A percentile compares a stretch with the other conserved stretches of the same genome.
phyloP scores from a whole-genome alignment of 176 grass and related monocot species.

The Lolium perenne region DNA sequence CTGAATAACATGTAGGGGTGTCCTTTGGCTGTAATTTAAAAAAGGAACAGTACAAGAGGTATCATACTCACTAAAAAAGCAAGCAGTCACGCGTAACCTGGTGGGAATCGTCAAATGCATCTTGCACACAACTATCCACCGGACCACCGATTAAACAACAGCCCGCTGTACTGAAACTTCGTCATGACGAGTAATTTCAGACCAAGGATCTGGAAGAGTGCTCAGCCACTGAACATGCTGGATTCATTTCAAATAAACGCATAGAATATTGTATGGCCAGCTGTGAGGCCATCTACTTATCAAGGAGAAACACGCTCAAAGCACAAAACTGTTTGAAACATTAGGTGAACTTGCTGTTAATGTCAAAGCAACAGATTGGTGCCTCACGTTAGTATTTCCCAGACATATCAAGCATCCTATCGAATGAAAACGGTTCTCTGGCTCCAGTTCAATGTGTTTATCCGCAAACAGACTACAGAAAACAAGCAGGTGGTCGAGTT shows the following conservation, averaged over 20 bases:
- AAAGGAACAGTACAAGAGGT: background rate
- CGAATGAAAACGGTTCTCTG: too few species aligned
- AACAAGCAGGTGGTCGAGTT: too few species aligned
- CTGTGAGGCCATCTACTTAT: background rate
- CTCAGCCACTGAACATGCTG: slow-evolving; percentile 10
- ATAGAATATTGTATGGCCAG: slow-evolving; percentile 22
- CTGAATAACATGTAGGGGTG: slow-evolving; percentile 13
- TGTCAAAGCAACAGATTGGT: slow-evolving; percentile 1
- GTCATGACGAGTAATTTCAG: slow-evolving; percentile 22
- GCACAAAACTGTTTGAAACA: background rate
- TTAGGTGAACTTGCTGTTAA: background rate
- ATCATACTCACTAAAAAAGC: background rate
- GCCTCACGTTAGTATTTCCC: background rate
- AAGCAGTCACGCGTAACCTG: too few species aligned
- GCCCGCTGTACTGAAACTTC: background rate
- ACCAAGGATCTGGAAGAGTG: slow-evolving; percentile 5
- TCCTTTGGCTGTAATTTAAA: too few species aligned
- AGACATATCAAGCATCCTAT: background rate
- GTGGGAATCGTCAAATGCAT: slow-evolving; percentile 33
- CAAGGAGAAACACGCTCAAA: background rate
- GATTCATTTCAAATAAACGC: background rate
- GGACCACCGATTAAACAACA: slow-evolving; percentile 33
- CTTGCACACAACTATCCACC: slow-evolving; percentile 5
- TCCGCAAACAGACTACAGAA: too few species aligned
- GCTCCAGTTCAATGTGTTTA: too few species aligned